Conservation (phyloP, 1,139 yeast species). For the Debaryomycetaceae sp. region DNA sequence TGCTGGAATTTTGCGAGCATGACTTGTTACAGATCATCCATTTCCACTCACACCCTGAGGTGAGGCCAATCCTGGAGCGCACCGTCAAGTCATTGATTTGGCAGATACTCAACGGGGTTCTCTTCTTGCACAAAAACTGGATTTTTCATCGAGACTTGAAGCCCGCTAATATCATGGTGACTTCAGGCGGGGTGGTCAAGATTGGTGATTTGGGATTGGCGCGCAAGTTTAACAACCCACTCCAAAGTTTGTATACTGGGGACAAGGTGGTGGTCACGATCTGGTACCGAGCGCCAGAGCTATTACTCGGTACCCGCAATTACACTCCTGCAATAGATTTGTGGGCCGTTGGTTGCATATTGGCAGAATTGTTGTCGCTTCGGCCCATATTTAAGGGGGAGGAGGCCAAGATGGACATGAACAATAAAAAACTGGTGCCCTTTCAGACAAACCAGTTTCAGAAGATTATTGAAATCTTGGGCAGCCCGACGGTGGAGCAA, state of each 20-base stretch:
- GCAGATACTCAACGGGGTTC: slow-evolving; percentile 90
- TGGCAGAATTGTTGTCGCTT: slow-evolving; percentile 84
- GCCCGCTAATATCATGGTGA: slow-evolving; percentile 97
- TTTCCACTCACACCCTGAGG: slow-evolving; percentile 86
- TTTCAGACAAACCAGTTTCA: slow-evolving; percentile 90
- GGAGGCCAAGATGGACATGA: slow-evolving; percentile 85
- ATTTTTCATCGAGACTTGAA: slow-evolving; percentile 90
- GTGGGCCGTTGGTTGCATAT: slow-evolving; percentile 97
- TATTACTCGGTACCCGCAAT: slow-evolving; percentile 85
- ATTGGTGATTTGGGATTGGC: slow-evolving; percentile 97
- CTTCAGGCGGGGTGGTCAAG: slow-evolving; percentile 82
- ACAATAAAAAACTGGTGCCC: slow-evolving; percentile 82
- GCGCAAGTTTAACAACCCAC: slow-evolving; percentile 79
- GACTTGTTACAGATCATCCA: slow-evolving; percentile 91
- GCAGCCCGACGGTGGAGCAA: slow-evolving; percentile 69
- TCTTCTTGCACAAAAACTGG: slow-evolving; percentile 93
- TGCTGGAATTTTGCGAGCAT: slow-evolving; percentile 93
- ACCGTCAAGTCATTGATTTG: slow-evolving; percentile 81
- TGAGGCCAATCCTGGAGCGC: slow-evolving; percentile 69
- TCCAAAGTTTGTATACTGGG: slow-evolving; percentile 86
- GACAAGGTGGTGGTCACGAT: slow-evolving; percentile 97
- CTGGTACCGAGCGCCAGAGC: slow-evolving; percentile 97
- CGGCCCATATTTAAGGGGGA: slow-evolving; percentile 97
- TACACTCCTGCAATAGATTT: slow-evolving; percentile 92
- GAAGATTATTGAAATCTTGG: slow-evolving; percentile 84